Evolutionary conservation across 1,284 basidiomycete species (phyloP), one percentile per base, ranked within the genome.

Genomic region (Clitocybe nebularis): DNA sequence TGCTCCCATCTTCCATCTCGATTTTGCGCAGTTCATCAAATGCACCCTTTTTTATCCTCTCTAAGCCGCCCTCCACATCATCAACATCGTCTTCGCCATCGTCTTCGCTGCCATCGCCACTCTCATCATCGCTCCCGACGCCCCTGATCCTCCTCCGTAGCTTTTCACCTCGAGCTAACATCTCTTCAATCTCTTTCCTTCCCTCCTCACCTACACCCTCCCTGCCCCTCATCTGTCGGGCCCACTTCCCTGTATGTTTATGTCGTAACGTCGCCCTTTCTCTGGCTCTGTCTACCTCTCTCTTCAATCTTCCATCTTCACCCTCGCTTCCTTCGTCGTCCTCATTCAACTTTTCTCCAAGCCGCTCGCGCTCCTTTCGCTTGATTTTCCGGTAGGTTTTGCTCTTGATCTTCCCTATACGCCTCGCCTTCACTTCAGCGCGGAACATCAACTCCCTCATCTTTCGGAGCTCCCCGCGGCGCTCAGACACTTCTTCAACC

Each of bases 361-460:
- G 61, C 54, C 74, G 79, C 57, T 79, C 84, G 51, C 71, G 77
- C 63, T 83, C 84, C 62, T 89, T 91, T 61, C 91, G 77, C 56
- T 84, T 83, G 36, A 98, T 76, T 54, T 89, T 86, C 26, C 93
- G 75, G 61, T 92, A 98, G 3, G 91, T 82, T 66, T 95, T 97
- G 63, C 84, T 89, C 74, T 99, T 98, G 69, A 99, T 98, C 68
- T 96, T 98, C 28, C 86, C 81, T 6, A 96, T 75, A 8, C 94
- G 81, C 58, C 89, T 91, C 7, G 93, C 91, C 61, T 95, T 95
- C 26, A 82, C 72, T 57, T 99, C 94, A 0, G 91, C 92, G 3
- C 94, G 82, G 70, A 96, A 97, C 74, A 94, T 89, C 36, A 98
- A 74, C 55, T 97, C 93, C 22, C 95, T 82, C 79, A 93, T 92